Evolutionary conservation across 2,329 filamentous ascomycete species (phyloP), one percentile per base, ranked within the genome.

Genomic region (Sporothrix brasiliensis): DNA sequence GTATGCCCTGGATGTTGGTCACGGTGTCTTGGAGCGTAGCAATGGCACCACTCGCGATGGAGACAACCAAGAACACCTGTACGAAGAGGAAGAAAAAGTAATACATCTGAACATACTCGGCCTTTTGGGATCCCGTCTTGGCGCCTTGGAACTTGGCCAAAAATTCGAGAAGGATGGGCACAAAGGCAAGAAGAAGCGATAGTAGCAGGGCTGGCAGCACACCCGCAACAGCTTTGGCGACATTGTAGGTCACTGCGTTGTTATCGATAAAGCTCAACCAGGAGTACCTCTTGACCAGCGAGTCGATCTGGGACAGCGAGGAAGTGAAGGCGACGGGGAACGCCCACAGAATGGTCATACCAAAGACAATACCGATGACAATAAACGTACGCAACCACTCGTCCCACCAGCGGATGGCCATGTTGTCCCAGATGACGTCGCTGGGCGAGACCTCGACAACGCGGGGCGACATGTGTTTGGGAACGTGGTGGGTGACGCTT

Each of bases 361-460:
- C 91, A 49, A 85, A 79, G 9, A 97, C 89, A 30, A 91, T 75
- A 9, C 82, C 79, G 41, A 92, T 81, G 13, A 94, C 90, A 10
- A 90, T 78, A 49, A 83, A 86, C 2, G 89, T 89, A 39, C 93
- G 88, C 41, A 93, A 76, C 85, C 94, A 97, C 70, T 90, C 87
- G 73, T 94, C 90, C 93, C 94, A 98, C 94, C 95, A 98, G 69
- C 87, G 89, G 75, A 97, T 91, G 0, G 93, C 94, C 90, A 99
- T 94, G 77, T 99, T 99, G 74, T 96, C 92, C 95, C 95, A 99
- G 53, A 96, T 86, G 10, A 99, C 93, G 77, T 98, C 94, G 56
- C 90, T 90, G 0, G 95, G 95, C 7, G 93, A 93, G 61, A 99
- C 93, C 78, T 99, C 95, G n/a, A 97, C 91, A 53, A 92, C 87